These are phyloP conservation scores for Dryas alaskensis DNA, from an alignment of 306 rosid species.

Conservation along the genomic window DNA sequence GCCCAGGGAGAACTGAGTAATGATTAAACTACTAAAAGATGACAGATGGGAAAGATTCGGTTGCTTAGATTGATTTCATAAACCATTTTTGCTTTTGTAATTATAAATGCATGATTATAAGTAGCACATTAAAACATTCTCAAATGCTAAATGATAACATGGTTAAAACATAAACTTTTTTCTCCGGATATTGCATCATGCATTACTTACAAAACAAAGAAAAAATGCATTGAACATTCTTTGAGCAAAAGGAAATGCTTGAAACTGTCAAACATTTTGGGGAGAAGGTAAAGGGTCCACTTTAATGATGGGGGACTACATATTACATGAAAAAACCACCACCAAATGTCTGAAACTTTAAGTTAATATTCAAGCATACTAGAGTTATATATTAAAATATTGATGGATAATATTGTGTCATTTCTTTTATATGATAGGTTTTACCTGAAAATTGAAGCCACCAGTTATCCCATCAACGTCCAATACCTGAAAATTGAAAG, in stretches of 20 bases:
- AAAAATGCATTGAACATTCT: neutral
- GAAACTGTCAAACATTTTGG: neutral
- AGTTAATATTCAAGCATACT: neutral
- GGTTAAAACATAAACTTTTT: neutral
- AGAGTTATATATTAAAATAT: neutral
- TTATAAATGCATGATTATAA: neutral
- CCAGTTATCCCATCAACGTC: slow-evolving; percentile 91
- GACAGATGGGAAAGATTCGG: neutral
- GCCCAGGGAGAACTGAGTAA: neutral
- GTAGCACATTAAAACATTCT: neutral
- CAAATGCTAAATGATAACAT: neutral
- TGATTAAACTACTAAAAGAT: neutral
- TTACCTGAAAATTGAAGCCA: slow-evolving; percentile 97
- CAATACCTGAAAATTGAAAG: slow-evolving; percentile 76
- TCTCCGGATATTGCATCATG: neutral
- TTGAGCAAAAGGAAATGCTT: neutral
- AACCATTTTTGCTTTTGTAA: neutral
- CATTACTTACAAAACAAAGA: neutral
- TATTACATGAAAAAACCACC: no score
- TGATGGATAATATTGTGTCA: neutral
- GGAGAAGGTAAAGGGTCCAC: neutral
- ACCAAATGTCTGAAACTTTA: neutral
- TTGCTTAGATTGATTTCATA: neutral
- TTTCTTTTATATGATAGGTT: neutral
- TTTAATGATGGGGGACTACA: no score